Conservation (phyloP, 2,329 filamentous ascomycete species). For the Venturia nashicola region DNA sequence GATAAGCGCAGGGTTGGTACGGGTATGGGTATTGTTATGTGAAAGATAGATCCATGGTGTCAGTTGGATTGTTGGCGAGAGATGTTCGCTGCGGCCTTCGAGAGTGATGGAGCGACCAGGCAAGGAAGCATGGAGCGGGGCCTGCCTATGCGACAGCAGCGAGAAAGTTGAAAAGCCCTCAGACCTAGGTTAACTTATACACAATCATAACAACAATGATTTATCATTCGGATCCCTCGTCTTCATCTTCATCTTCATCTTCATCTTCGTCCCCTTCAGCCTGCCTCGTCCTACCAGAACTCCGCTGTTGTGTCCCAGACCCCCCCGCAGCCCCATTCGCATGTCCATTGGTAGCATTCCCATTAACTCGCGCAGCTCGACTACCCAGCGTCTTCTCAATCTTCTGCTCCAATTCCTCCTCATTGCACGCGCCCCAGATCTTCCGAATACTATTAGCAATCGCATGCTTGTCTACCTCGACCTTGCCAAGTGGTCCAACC, state of each 20-base stretch:
- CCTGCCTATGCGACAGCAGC: background rate
- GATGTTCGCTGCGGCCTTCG: background rate
- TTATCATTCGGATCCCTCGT: background rate
- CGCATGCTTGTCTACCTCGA: slow-evolving; percentile 70
- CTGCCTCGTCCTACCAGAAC: background rate
- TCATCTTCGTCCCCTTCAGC: slow-evolving; percentile 14
- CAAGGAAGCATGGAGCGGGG: background rate
- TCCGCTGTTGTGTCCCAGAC: background rate
- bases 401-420: slow-evolving; percentile 15
- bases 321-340: background rate
- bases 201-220: background rate
- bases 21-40: background rate
- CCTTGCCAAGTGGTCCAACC: slow-evolving; percentile 71
- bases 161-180: background rate
- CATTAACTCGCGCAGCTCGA: slow-evolving; percentile 13
- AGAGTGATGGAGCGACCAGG: background rate
- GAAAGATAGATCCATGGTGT: background rate
- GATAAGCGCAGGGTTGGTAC: background rate
- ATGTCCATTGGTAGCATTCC: slow-evolving; percentile 5
- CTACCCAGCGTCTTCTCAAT: slow-evolving; percentile 21
- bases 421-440: slow-evolving; percentile 34
- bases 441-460: slow-evolving; percentile 55
- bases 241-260: background rate
- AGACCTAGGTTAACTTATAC: background rate
- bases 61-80: background rate